A percentile compares a stretch with the other conserved stretches of the same genome.
These are phyloP conservation scores for Cryomyces antarcticus DNA, from an alignment of 495 filamentous ascomycete genomes.

Conservation along the genomic window DNA sequence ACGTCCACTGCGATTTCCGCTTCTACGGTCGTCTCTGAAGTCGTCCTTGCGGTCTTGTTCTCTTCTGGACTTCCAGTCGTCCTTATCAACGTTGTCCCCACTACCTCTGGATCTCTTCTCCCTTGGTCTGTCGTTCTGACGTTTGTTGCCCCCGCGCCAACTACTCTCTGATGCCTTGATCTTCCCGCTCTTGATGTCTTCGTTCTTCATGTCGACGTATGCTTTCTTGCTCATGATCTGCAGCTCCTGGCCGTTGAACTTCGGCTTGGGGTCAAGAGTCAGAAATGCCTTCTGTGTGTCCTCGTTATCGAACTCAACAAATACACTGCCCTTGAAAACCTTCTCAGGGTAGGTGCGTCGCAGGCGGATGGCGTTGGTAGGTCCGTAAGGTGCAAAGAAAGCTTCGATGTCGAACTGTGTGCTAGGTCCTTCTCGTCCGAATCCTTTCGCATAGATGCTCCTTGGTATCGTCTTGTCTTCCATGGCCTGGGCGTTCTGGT, in stretches of 20 bases:
- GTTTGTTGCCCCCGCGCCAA: constrained; percentile 5
- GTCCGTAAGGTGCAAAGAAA: constrained; percentile 70
- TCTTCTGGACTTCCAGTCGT: constrained; percentile 48
- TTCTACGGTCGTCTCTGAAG: constrained; percentile 17
- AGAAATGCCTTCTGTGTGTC: constrained; percentile 62
- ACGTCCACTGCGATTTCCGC: constrained; percentile 22
- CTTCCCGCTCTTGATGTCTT: constrained; percentile 54
- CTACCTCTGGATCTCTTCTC: constrained; percentile 11
- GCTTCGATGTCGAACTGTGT: constrained; percentile 84
- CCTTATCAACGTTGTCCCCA: constrained; percentile 8
- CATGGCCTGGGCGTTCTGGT: constrained; percentile 29
- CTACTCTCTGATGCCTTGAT: constrained; percentile 25
- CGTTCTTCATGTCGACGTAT: constrained; percentile 62
- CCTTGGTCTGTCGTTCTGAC: constrained; percentile 3
- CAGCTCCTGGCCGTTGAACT: constrained; percentile 54
- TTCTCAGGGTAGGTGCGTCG: constrained; percentile 43
- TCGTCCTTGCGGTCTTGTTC: constrained; percentile 44
- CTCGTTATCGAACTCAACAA: constrained; percentile 68
- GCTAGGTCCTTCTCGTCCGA: constrained; percentile 52
- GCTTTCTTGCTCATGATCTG: constrained; percentile 65
- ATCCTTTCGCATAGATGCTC: constrained; percentile 71
- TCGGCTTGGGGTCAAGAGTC: constrained; percentile 56
- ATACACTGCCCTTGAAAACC: constrained; percentile 81
- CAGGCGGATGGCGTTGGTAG: constrained; percentile 66
- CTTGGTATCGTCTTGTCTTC: constrained; percentile 37